These are phyloP conservation scores for Sordariomycetes sp. DNA, from an alignment of 2,329 filamentous ascomycete genomes.

Conservation along the genomic window DNA sequence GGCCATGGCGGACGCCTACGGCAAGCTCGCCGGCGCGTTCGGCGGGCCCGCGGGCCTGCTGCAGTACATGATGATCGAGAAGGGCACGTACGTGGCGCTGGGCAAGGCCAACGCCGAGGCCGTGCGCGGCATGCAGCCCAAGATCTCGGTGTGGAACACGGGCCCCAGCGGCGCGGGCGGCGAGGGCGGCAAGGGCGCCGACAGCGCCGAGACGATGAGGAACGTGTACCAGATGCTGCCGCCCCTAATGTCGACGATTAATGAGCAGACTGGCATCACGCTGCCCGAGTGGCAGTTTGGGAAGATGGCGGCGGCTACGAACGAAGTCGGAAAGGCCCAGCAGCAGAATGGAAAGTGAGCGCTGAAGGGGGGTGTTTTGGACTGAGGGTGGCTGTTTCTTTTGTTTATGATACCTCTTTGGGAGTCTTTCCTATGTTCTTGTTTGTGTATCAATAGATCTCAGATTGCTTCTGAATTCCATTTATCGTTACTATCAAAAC, in stretches of 20 bases:
- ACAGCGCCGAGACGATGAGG: conserved; percentile 53
- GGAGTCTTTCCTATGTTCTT: neutral
- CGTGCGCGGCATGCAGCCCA: conserved; percentile 68
- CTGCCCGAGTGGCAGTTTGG: conserved; percentile 69
- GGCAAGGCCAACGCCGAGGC: conserved; percentile 69
- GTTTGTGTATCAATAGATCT: too few relatives aligned
- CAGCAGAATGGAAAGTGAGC: neutral
- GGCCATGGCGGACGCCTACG: conserved; percentile 75
- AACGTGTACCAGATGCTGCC: conserved; percentile 80
- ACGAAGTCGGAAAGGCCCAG: conserved; percentile 15
- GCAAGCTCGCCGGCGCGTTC: conserved; percentile 58
- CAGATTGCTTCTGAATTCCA: neutral
- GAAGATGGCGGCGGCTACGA: conserved; percentile 19
- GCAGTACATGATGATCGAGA: conserved; percentile 82
- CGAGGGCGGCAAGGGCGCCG: conserved; percentile 27
- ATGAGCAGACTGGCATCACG: conserved; percentile 77
- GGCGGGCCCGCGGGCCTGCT: conserved; percentile 70
- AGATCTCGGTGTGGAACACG: conserved; percentile 88
- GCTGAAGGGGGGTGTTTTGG: too few relatives aligned
- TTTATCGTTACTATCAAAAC: too few relatives aligned
- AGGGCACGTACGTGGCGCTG: conserved; percentile 65
- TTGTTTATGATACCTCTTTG: neutral
- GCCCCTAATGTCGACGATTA: conserved; percentile 73
- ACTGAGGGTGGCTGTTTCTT: neutral
- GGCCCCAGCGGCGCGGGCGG: too few relatives aligned